Evolutionary conservation across 192 early-diverging fungal genomes (phyloP), one percentile per base, ranked within the genome.

Genomic region (Mortierella alpina): DNA sequence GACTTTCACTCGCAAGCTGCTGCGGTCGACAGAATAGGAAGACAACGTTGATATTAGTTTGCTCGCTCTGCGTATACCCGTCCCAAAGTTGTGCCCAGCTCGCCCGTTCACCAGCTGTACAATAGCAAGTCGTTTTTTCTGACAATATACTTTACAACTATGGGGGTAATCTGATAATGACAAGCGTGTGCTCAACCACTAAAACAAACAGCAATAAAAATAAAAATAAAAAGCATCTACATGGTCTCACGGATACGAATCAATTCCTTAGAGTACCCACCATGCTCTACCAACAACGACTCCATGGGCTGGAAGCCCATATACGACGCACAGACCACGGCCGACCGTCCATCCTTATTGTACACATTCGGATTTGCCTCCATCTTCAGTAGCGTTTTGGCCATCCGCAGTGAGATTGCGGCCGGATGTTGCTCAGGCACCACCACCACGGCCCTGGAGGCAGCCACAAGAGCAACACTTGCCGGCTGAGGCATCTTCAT

Each of bases 261-360:
- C 54, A 78, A 17, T 47, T 78, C 75, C 42, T 78, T 78, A 4
- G 68, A 78, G 14, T 71, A 62, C 7, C 75, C 75, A 22, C 75
- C 68, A 22, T 67, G 63, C 39, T 66, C 68, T 49, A 78, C 63
- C 42, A 78, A 45, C 49, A 78, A 46, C 0, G 58, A 39, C 63
- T 78, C 75, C 75, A 78, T 78, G 0, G 68, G 75, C 14, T 66
- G 68, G 52, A 78, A 78, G 12, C 75, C 75, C 69, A 66, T 62
- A 53, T 46, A 71, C 17, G 75, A 78, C 31, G 75, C 75, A 67
- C 75, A 78, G 5, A 78, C 55, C 0, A 71, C 69, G 3, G 75
- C 68, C 12, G 75, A 78, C 17, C 75, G 68, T 18, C 75, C 75
- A 45, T 67, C 75, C 52, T 66, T 70, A 15, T 78, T 78, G 44